Evolutionary conservation across 2,329 filamentous ascomycete genomes (phyloP).

Genomic region (Golovinomyces cichoracearum): DNA sequence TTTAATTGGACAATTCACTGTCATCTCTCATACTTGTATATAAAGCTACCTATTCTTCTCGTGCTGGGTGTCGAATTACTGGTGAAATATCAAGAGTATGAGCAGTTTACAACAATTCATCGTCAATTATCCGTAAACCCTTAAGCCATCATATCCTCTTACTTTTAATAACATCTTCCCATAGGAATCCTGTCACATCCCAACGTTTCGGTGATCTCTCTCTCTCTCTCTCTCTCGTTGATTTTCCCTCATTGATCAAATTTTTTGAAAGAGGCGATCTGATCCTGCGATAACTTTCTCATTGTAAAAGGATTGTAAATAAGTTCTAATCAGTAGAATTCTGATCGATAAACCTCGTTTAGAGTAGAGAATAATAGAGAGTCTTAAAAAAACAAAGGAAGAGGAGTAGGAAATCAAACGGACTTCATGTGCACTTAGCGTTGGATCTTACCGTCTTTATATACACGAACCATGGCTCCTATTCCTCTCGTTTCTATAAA

Average conservation of each 20-base stretch:
- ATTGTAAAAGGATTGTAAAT: not conserved
- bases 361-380: not conserved
- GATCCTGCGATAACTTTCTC: not conserved
- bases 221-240: no score
- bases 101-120: no score
- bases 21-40: no score
- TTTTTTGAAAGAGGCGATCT: not conserved
- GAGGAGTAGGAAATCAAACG: not conserved
- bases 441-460: not conserved
- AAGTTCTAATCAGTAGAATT: not conserved
- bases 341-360: not conserved
- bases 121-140: no score
- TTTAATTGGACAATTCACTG: no score
- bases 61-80: no score
- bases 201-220: not conserved
- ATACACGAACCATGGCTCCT: not conserved
- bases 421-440: not conserved
- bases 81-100: no score
- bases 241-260: not conserved
- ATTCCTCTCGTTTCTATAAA: not conserved
- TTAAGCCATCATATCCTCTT: no score
- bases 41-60: no score
- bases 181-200: not conserved
- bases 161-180: not conserved
- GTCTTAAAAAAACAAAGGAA: not conserved